Evolutionary conservation across 164 flowering plant genomes (phyloP), one percentile per base, ranked within the genome.

Genomic region (Nelumbo lutea): DNA sequence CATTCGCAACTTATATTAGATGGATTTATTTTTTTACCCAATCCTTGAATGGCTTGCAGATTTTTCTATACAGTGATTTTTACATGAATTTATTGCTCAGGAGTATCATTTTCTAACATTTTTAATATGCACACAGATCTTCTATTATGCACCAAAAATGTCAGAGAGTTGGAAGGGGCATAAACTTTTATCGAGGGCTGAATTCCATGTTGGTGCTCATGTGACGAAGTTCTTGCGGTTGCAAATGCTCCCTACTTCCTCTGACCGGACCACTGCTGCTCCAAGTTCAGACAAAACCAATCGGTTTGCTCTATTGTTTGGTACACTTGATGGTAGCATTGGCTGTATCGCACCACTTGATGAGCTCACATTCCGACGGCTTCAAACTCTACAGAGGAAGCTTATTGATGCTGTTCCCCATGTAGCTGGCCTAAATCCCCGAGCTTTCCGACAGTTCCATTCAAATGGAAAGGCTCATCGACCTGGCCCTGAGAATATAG

Each of bases 261-360:
- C 87, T 63, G 92, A 89, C 73, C 79, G 86, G 70, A 73, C 80
- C 10, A 67, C 72, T 71, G 68, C 83, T 64, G 52, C 83, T 71
- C 91, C n/a, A n/a, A 86, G 71, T 55, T 72, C 89, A 52, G 99
- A 92, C 70, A 95, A 95, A 78, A 90, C 91, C 71, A 95, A 95
- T 70, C 87, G 96, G 1, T 95, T 86, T 82, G 99, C 94, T 40
- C 80, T 90, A 48, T 66, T 95, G 59, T 95, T 92, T 78, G 93
- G 97, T 42, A 90, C 97, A 44, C 80, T 89, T 70, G 98, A 95
- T 74, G 98, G 99, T 15, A 89, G 98, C 78, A 74, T 92, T 71
- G 99, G 99, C 8, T 95, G 97, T 76, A 80, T 92, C 71, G 94
- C 99, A 15, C 99, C 99, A 9, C 91, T 95, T 53, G 99, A 95